Conservation (phyloP, 2,329 filamentous ascomycete species). For the Geosmithia morbida region DNA sequence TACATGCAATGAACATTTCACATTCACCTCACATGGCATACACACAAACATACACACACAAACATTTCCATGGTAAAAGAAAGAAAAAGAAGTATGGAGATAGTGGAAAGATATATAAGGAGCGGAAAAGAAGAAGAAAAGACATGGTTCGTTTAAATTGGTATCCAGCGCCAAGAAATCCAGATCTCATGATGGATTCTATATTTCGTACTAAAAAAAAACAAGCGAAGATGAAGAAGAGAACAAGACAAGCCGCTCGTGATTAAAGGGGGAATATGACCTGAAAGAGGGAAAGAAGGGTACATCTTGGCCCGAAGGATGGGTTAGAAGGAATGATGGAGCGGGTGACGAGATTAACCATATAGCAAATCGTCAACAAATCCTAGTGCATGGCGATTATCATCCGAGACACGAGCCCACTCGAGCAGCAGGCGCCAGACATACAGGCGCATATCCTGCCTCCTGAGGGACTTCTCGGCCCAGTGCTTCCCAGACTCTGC, state of each 20-base stretch:
- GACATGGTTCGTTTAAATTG: not conserved
- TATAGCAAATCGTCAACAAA: constrained; percentile 25
- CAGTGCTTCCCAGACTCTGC: constrained; percentile 44
- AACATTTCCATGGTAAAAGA: not conserved
- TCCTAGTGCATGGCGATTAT: constrained; percentile 25
- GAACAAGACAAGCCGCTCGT: not conserved
- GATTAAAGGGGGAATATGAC: not conserved
- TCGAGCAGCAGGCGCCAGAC: constrained; percentile 46
- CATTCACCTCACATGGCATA: not conserved
- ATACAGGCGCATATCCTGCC: constrained; percentile 54
- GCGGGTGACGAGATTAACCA: not conserved
- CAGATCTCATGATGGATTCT: not conserved
- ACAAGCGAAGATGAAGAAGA: no score
- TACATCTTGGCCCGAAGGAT: not conserved
- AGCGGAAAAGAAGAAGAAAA: not conserved
- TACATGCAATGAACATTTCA: no score
- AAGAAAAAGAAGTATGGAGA: not conserved
- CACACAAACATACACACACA: not conserved
- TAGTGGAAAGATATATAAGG: no score
- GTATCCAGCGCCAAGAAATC: not conserved
- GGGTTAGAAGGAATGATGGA: not conserved
- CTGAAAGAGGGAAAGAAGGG: no score
- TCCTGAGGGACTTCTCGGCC: constrained; percentile 45
- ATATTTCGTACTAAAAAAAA: no score
- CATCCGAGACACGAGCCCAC: constrained; percentile 35